Evolutionary conservation across 2,329 filamentous ascomycete species (phyloP), one percentile per base, ranked within the genome.

Genomic region (Penicillium freii): DNA sequence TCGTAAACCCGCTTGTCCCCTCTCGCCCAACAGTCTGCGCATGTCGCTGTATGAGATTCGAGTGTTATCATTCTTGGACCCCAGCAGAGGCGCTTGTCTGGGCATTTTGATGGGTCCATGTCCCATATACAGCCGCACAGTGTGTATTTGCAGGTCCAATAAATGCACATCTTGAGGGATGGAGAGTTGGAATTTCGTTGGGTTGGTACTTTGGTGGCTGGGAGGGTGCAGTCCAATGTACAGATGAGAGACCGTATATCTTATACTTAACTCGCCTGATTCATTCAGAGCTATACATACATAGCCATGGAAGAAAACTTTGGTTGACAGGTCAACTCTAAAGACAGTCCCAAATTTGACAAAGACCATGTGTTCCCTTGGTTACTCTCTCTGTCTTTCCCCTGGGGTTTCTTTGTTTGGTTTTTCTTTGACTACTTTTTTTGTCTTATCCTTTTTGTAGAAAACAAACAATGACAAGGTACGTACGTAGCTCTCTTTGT

Each of bases 41-140:
- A 69, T 15, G 61, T 58, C 9, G 62, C 52, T 19, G 46, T 34
- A 11, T 59, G n/a, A 2, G 51, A 52, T 19, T 65, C 39, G 2
- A 58, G 46, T 10, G 51, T 50, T 8, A 60, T 43, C 47, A 66
- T 57, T 36, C 38, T 49, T 17, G 17, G 38, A 6, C 55, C 59
- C 19, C 34, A 43, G 34, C 64, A 66, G 9, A 31, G 27, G 2
- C 15, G 31, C 2, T 43, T 33, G 2, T 45, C 21, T 1, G 8
- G 25, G 51, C 64, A 67, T 49, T 25, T n/a, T 4, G 51, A 27
- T 9, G 23, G 48, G 17, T 29, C 42, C 19, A 54, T 57, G 5
- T 63, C 65, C 54, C 45, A 63, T 36, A 66, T 69, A 55, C 64
- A 69, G 31, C 65, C 66, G 42, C 68, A 71, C 19, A 64, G 34